Base-by-base conservation (phyloP, 108 stramenopile genomes). In the Discostella stelligeroides region DNA sequence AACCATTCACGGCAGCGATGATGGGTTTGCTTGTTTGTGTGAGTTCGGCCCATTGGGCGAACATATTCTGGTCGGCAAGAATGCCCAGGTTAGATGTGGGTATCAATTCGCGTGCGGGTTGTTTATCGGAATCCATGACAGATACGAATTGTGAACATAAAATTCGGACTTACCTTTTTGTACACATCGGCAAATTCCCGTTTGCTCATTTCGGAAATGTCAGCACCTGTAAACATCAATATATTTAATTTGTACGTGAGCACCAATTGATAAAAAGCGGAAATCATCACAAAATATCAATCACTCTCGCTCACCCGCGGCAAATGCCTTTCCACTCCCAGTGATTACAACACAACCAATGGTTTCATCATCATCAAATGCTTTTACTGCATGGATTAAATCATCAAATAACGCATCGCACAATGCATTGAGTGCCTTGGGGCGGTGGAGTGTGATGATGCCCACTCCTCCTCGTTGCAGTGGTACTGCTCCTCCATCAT, bases 1-100 rank as follows among this genome's bases (percentile, higher is more conserved):
- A 98, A 18, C 98, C 98, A 75, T 97, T 97, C 24, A 99, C 96
- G 27, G 98, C 98, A 7, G 98, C 98, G 62, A 94, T 92, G 43
- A 88, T 87, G 4, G 98, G 98, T 60, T 95, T 96, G 15, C 75
- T 68, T 23, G 90, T 58, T 60, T 82, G 76, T 23, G 90, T 83
- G 12, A 99, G 67, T 21, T 95, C 68, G 17, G 85, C 86, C 98
- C 98, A 99, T 45, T 92, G 82, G 4, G 91, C 67, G 73, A 99
- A 98, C 95, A 96, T 96, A 77, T 99, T 94, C 76, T 84, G 23
- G 10, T 17, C 1, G 42, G n/a, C n/a, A 7, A 29, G n/a, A n/a
- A n/a, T n/a, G 53, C 14, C 28, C 39, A 8, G 13, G 12, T 23
- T 18, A 15, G 25, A 74, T 18, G 24, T 24, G 20, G 21, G n/a